A percentile compares a stretch with the other conserved stretches of the same genome.
Conservation (phyloP, 352 stramenopile species). For the Phytophthora quininea region DNA sequence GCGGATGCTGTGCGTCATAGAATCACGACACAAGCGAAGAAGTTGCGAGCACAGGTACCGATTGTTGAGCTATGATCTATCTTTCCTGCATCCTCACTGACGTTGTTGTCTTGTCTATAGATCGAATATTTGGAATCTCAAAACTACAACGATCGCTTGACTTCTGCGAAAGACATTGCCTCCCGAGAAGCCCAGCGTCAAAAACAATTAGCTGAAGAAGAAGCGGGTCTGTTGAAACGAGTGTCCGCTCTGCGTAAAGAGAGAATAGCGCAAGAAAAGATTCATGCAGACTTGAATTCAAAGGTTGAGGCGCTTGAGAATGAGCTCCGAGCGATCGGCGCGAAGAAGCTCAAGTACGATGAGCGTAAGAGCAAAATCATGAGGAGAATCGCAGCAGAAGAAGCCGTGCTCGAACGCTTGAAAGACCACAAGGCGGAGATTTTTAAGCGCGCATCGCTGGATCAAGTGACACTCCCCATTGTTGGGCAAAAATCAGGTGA, state of each 20-base stretch:
- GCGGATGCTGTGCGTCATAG: slow-evolving; percentile 72
- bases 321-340: slow-evolving; percentile 65
- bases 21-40: slow-evolving; percentile 82
- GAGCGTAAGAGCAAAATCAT: slow-evolving; percentile 69
- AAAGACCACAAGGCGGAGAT: slow-evolving; percentile 95
- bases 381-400: slow-evolving; percentile 88
- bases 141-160: slow-evolving; percentile 62
- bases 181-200: slow-evolving; percentile 55
- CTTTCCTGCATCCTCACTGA: too few species aligned
- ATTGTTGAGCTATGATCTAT: too few species aligned
- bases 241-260: slow-evolving; percentile 70
- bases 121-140: slow-evolving; percentile 72
- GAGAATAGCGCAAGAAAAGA: slow-evolving; percentile 67
- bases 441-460: slow-evolving; percentile 93
- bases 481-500: slow-evolving; percentile 40
- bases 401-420: slow-evolving; percentile 91
- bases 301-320: slow-evolving; percentile 67
- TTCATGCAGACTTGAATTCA: slow-evolving; percentile 33
- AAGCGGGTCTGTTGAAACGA: slow-evolving; percentile 49
- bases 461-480: slow-evolving; percentile 93
- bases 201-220: slow-evolving; percentile 61
- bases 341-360: slow-evolving; percentile 72
- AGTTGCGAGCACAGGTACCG: slow-evolving; percentile 78
- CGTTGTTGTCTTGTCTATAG: slow-evolving; percentile 33
- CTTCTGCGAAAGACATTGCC: slow-evolving; percentile 50